Base-by-base conservation (phyloP, 306 rosid species). In the Cicer arietinum region DNA sequence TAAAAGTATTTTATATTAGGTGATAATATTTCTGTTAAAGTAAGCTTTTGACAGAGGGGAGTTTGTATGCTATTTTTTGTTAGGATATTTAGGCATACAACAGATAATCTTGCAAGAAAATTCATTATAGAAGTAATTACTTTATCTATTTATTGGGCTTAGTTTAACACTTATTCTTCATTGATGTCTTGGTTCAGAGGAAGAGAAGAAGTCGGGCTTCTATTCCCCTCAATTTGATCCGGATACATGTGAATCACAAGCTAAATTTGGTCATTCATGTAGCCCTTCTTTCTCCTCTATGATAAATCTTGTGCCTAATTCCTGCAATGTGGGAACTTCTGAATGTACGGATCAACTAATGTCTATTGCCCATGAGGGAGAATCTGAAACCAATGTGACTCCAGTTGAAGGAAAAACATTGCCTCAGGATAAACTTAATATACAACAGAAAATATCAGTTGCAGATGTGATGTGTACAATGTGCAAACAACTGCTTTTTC, bases 191-290 rank as follows among this genome's bases (percentile, higher is more conserved):
- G 65, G 64, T 76, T 65, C 86, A 93, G 98, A 87, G 82, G 92
- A 88, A 71, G 98, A 93, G 79, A 83, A 67, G 64, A 1, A 40
- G 62, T 22, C 0, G 0, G 94, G 77, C 61, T 2, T 0, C 22
- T 91, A 75, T 83, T 89, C 98, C 8, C 97, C 98, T 14, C 91
- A 89, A 80, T 77, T 86, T 67, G 89, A 91, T 73, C 60, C 66
- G 25, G 62, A 86, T 22, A 84, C 86, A 50, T 42, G 76, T 77
- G 81, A 74, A 77, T 83, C 87, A 10, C 83, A 78, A 78, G 80
- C 78, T 64, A 69, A 82, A 43, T 59, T 65, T 57, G 69, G 78
- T 73, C 69, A 53, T 83, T 43, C 66, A 10, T 82, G 76, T 9
- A 70, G 76, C 77, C 80, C 85, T 48, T 64, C 86, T 11, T 68